Evolutionary conservation across 257 asterid genomes (phyloP), one percentile per base, ranked within the genome.

Genomic region (Jacaranda copaia): DNA sequence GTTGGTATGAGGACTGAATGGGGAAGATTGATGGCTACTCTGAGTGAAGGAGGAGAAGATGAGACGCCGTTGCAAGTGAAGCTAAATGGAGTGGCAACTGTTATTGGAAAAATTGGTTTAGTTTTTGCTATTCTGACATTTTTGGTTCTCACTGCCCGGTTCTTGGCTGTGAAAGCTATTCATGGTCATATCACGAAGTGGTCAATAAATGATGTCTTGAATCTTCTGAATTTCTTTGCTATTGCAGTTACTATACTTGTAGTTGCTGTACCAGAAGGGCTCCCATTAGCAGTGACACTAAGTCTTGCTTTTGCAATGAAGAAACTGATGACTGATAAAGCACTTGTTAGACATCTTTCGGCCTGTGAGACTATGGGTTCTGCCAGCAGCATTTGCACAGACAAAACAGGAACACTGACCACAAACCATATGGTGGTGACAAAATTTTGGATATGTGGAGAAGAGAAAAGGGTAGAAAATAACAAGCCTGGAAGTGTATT

Each of bases 351-450:
- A 66, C 93, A 87, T 81, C 89, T 92, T 32, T 86, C 96, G 3
- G 92, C 96, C 0, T 92, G 96, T 68, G 97, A 92, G 83, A 92
- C 96, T 0, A 92, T 92, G 98, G 98, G 98, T 8, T 92, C 98
- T 10, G 97, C 91, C 8, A 88, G 77, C 61, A 80, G 92, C 86
- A 91, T 92, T 15, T 92, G 97, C 79, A 89, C 97, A 0, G 97
- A 92, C 59, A 92, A 92, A 80, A 92, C 97, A 0, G 96, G 97
- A 61, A 92, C 97, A 5, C 74, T 92, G 73, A 92, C 97, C 18
- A 90, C 96, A 70, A 92, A 92, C 77, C 95, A 84, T 68, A 92
- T 92, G 97, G 91, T 86, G 9, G 93, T 92, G 20, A 84, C 82
- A 2, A 87, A 85, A 68, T 18, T 85, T 56, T 92, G 95, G 93